phyloP scores from a whole-genome alignment of 208 protist species.

The Leishmania major region DNA sequence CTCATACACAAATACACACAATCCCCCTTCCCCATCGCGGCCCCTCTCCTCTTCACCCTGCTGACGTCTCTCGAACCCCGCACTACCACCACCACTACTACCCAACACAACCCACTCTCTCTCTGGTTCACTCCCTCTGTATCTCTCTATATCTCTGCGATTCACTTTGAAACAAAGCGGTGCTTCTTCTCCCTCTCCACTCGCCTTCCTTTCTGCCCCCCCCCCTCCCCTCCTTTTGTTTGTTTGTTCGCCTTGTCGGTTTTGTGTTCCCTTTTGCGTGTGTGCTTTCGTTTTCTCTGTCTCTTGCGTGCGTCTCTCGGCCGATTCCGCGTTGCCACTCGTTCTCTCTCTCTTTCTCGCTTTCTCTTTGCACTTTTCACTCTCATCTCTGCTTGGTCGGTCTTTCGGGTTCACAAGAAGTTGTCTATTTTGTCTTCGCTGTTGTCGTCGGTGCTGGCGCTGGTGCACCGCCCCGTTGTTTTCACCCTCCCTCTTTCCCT shows the following conservation, averaged over 20 bases:
- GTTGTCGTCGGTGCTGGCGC: background rate
- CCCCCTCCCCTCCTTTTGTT: background rate
- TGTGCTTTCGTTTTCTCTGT: background rate
- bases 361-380: constrained; percentile 1
- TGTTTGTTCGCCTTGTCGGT: background rate
- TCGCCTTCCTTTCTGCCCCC: background rate
- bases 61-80: background rate
- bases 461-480: background rate
- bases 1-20: background rate
- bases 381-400: background rate
- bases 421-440: background rate
- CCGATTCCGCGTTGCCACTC: background rate
- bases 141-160: background rate
- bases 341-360: background rate
- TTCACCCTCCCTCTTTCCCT: background rate
- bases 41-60: background rate
- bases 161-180: background rate
- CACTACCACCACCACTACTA: no score
- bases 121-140: background rate
- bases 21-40: background rate
- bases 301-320: background rate
- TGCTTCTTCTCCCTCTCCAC: background rate
- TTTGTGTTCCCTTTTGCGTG: background rate
- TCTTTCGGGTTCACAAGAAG: background rate
- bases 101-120: background rate